Percentiles rank a stretch among this genome's conserved stretches.
Evolutionary conservation across 192 early-diverging fungal species (phyloP).

Genomic region (Mycoemilia scoparia): DNA sequence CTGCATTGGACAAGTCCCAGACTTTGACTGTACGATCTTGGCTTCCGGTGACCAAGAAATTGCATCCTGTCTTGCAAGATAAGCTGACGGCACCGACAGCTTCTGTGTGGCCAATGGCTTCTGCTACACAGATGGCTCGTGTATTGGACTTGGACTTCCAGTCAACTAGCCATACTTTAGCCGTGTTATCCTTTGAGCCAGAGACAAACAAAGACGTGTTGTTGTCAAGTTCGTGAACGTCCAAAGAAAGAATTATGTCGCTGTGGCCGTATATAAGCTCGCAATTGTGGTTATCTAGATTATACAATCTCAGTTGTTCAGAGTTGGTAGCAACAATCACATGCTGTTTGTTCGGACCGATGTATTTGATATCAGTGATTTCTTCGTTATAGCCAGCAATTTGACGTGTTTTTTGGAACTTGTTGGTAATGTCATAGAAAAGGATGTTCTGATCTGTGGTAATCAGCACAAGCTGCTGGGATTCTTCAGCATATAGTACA

Average conservation of each 20-base stretch:
- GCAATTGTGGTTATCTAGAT: slow-evolving; percentile 58
- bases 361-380: slow-evolving; percentile 65
- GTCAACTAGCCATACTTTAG: slow-evolving; percentile 60
- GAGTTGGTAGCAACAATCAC: slow-evolving; percentile 86
- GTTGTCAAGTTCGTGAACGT: slow-evolving; percentile 24
- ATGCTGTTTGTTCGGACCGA: slow-evolving; percentile 50
- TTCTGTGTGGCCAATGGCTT: slow-evolving; percentile 79
- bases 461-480: slow-evolving; percentile 43
- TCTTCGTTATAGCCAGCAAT: slow-evolving; percentile 96
- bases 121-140: slow-evolving; percentile 44
- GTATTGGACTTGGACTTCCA: slow-evolving; percentile 32
- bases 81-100: slow-evolving; percentile 78
- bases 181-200: slow-evolving; percentile 84
- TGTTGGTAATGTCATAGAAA: slow-evolving; percentile 40
- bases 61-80: slow-evolving; percentile 34
- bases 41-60: slow-evolving; percentile 68
- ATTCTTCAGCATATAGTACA: slow-evolving; percentile 37
- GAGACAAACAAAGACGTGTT: slow-evolving; percentile 57
- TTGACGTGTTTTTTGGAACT: slow-evolving; percentile 48
- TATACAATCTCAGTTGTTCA: slow-evolving; percentile 77
- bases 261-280: slow-evolving; percentile 77
- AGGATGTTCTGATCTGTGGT: slow-evolving; percentile 87
- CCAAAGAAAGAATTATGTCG: slow-evolving; percentile 73
- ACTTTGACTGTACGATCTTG: slow-evolving; percentile 90
- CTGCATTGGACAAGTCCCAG: slow-evolving; percentile 60